Evolutionary conservation across 371 early-diverging fungal genomes (phyloP).

Genomic region (Lichtheimia corymbifera): DNA sequence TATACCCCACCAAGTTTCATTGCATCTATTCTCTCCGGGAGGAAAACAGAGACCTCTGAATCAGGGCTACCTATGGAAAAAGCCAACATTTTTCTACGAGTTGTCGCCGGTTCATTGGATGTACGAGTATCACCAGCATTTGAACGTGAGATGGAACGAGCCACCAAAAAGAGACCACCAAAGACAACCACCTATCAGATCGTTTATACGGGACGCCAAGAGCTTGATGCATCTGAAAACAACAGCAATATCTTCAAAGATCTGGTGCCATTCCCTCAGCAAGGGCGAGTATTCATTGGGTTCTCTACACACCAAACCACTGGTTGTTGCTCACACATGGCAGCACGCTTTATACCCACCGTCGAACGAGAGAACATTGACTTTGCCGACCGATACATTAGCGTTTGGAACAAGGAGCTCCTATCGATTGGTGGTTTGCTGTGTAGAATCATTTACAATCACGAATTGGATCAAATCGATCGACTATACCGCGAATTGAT

Average conservation of each 20-base stretch:
- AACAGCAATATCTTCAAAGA: conserved; percentile 65
- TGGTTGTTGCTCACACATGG: conserved; percentile 82
- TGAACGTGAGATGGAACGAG: conserved; percentile 82
- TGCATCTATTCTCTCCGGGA: conserved; percentile 25
- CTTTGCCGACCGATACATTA: conserved; percentile 85
- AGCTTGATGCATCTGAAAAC: conserved; percentile 72
- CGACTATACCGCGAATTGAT: conserved; percentile 58
- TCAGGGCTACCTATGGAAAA: conserved; percentile 38
- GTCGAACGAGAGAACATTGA: conserved; percentile 91
- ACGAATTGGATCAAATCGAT: conserved; percentile 67
- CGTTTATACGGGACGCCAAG: conserved; percentile 75
- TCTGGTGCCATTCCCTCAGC: conserved; percentile 72
- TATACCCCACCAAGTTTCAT: conserved; percentile 33
- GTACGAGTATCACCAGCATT: conserved; percentile 60
- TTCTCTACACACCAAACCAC: conserved; percentile 93
- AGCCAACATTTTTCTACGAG: conserved; percentile 71
- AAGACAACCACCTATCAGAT: conserved; percentile 71
- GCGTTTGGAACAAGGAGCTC: conserved; percentile 85
- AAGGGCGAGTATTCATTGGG: conserved; percentile 88
- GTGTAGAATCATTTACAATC: conserved; percentile 77
- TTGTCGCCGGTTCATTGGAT: conserved; percentile 64
- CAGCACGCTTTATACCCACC: conserved; percentile 88
- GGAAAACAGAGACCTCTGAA: conserved; percentile 2
- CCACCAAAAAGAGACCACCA: conserved; percentile 90
- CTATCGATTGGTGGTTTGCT: conserved; percentile 74